Evolutionary conservation across 2,329 filamentous ascomycete species (phyloP).

Genomic region (Passalora sequoiae): DNA sequence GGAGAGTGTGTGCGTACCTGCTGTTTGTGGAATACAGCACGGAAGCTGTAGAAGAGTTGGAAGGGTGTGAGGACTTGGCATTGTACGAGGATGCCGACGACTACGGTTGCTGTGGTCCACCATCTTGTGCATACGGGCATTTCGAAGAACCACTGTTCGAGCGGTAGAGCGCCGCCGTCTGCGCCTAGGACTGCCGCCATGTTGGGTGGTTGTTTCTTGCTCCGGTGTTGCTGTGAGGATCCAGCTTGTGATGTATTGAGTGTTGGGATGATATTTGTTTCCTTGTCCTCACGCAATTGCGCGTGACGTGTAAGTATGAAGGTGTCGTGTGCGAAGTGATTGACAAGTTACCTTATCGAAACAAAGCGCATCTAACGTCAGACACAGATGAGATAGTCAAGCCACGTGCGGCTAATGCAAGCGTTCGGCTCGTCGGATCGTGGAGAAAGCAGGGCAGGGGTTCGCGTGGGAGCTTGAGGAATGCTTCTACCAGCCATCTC

Average conservation of each 20-base stretch:
- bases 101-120: slow-evolving; percentile 91
- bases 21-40: slow-evolving; percentile 82
- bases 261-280: neutral
- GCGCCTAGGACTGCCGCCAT: slow-evolving; percentile 45
- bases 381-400: neutral
- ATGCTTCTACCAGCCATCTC: neutral
- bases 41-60: slow-evolving; percentile 94
- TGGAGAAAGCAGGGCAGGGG: no score
- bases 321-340: neutral
- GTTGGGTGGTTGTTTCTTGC: slow-evolving; percentile 6
- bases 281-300: neutral
- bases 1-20: slow-evolving; percentile 57
- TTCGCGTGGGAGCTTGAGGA: no score
- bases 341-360: neutral
- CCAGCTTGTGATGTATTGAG: neutral
- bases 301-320: neutral
- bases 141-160: slow-evolving; percentile 98
- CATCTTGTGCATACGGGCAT: slow-evolving; percentile 93
- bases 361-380: neutral
- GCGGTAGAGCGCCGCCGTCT: slow-evolving; percentile 51
- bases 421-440: neutral
- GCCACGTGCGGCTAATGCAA: neutral
- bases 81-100: slow-evolving; percentile 84
- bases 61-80: slow-evolving; percentile 89
- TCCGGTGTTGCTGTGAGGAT: neutral